Conservation (phyloP, 106 monocot genomes). For the Apostasia shenzhenica region DNA sequence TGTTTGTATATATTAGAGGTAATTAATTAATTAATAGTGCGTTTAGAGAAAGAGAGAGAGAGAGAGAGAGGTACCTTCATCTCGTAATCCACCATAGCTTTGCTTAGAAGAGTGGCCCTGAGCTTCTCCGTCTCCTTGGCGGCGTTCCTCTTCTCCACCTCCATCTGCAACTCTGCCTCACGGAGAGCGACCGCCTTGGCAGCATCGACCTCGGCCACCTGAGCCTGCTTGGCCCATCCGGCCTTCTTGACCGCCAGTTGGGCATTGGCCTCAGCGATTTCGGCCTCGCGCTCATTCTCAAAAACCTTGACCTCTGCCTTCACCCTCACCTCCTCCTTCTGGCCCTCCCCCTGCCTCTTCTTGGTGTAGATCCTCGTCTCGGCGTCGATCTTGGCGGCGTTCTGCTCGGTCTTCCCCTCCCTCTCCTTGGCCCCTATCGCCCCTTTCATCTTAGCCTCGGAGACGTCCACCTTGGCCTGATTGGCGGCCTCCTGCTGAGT, state of each 20-base stretch:
- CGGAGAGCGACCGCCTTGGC: constrained; percentile 54
- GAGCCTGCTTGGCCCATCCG: constrained; percentile 36
- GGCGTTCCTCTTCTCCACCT: constrained; percentile 76
- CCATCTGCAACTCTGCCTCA: constrained; percentile 81
- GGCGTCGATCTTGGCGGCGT: constrained; percentile 65
- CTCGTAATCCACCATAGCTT: constrained; percentile 60
- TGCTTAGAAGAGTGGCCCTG: constrained; percentile 61
- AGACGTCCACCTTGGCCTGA: constrained; percentile 67
- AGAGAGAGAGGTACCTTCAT: constrained; percentile 37
- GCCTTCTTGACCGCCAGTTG: constrained; percentile 75
- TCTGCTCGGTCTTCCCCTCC: constrained; percentile 47
- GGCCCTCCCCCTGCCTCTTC: constrained; percentile 53
- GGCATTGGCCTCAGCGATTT: constrained; percentile 61
- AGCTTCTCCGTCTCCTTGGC: constrained; percentile 63
- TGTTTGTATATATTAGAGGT: too few relatives aligned
- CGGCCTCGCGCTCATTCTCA: constrained; percentile 64
- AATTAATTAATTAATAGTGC: too few relatives aligned
- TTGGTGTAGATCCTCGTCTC: constrained; percentile 60
- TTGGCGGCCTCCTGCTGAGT: constrained; percentile 66
- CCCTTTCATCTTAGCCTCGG: constrained; percentile 76
- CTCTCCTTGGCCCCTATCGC: constrained; percentile 55
- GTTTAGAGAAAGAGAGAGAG: not conserved
- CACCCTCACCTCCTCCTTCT: constrained; percentile 57
- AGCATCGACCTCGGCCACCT: constrained; percentile 64
- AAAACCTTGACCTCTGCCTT: constrained; percentile 55